These are phyloP conservation scores for Medicago lupulina DNA, from an alignment of 306 rosid genomes.

Conservation along the genomic window DNA sequence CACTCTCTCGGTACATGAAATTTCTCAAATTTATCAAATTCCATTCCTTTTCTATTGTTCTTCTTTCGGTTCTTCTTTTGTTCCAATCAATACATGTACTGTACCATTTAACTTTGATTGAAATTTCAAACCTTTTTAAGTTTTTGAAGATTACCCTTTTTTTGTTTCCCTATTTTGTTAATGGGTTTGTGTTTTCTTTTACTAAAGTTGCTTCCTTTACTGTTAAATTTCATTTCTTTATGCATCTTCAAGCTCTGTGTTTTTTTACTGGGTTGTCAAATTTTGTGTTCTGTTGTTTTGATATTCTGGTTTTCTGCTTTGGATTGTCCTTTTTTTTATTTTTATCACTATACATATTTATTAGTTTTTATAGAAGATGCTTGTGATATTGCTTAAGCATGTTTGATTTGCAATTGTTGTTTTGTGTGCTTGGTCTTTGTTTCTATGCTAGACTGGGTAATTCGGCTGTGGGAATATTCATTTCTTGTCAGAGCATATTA, in stretches of 20 bases:
- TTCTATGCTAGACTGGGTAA: constrained; percentile 21
- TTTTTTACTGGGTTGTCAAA: neutral
- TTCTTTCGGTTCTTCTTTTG: constrained; percentile 4
- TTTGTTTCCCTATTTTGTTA: constrained; percentile 27
- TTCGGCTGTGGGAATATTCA: constrained; percentile 20
- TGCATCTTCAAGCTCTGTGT: constrained; percentile 29
- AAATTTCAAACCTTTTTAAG: neutral
- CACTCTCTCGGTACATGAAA: constrained; percentile 38
- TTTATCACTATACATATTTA: neutral
- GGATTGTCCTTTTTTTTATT: neutral
- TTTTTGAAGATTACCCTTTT: constrained; percentile 2
- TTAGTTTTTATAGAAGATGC: constrained; percentile 1
- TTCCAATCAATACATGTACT: constrained; percentile 25
- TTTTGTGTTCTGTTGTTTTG: neutral
- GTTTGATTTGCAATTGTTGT: constrained; percentile 9
- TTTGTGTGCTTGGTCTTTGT: constrained; percentile 12
- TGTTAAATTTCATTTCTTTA: constrained; percentile 18
- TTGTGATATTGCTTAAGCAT: neutral
- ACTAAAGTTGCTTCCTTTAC: constrained; percentile 5
- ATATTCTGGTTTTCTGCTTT: constrained; percentile 11
- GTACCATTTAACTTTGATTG: constrained; percentile 38
- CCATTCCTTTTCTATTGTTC: neutral
- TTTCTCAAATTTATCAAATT: constrained; percentile 31
- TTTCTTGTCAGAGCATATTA: no score
- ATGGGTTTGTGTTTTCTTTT: constrained; percentile 45